Base-by-base conservation (phyloP, 108 stramenopile genomes). In the Nitzschia sp. region DNA sequence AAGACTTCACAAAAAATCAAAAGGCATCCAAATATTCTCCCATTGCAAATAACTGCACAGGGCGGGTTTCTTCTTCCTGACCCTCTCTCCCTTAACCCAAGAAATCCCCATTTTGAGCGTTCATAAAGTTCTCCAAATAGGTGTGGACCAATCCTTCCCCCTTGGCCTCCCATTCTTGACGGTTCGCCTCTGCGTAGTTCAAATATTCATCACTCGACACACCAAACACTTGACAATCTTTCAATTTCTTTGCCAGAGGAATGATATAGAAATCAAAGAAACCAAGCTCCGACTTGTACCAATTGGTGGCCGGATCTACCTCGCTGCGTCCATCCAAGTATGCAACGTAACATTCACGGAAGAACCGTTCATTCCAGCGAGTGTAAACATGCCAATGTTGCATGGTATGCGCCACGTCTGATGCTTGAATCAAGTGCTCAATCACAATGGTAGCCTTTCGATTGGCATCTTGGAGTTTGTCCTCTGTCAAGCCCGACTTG, bases 221-320 rank as follows among this genome's bases (percentile, higher is more conserved):
- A 46, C 61, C 61, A 46, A 62, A 62, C 8, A 62, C 61, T 22
- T 62, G 37, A 22, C 61, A 62, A 40, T 62, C 61, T 25, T 38
- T 26, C 15, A 62, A 39, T 42, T 62, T 62, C 21, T 62, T 62
- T 9, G 61, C 61, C 17, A 62, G 43, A 20, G 61, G 61, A 62
- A 62, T 62, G 43, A 62, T 46, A 42, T 62, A 62, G 22, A 43
- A 40, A 24, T 62, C 61, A 46, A 62, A 62, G 43, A 62, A 62
- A 5, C 61, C 61, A 21, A 62, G 41, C 22, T 62, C 61, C 15
- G 38, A 37, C 14, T 62, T 20, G 22, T 62, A 62, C 61, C 61
- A 62, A 25, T 40, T 22, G 15, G 43, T 62, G 15, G 38, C 12
- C 22, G 61, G 61, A 46, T 62, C 61, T 3, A 21, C 43, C 8